Conservation (phyloP, 2,329 filamentous ascomycete species). For the Phyllosticta citrichinensis region DNA sequence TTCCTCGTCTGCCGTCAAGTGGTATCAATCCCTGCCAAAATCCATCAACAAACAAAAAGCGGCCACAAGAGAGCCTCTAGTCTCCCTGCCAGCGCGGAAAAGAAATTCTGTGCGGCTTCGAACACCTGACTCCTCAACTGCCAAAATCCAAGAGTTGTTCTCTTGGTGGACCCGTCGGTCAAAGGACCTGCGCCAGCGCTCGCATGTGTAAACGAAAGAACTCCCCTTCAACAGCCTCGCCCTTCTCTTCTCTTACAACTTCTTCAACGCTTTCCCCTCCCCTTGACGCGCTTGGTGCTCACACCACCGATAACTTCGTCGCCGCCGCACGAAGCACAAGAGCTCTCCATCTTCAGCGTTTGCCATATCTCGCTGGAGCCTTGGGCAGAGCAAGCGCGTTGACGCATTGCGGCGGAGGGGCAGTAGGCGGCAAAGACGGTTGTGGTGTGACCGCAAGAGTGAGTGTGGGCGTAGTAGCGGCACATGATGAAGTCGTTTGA, state of each 20-base stretch:
- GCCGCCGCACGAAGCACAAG: background rate
- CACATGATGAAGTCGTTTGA: constrained; percentile 28
- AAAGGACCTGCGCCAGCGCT: background rate
- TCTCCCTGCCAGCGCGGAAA: too few species aligned
- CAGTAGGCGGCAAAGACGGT: constrained; percentile 29
- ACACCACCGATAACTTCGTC: background rate
- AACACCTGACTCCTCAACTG: too few species aligned
- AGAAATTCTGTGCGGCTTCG: too few species aligned
- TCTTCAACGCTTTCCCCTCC: background rate
- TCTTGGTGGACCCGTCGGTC: background rate
- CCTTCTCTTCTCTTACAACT: background rate
- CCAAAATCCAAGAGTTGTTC: background rate
- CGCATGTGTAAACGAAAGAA: background rate
- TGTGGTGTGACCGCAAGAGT: constrained; percentile 36
- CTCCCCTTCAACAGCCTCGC: background rate
- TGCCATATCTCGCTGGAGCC: constrained; percentile 24
- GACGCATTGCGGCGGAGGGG: constrained; percentile 20
- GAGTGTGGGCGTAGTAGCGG: constrained; percentile 38
- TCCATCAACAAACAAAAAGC: too few species aligned
- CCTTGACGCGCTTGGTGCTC: background rate
- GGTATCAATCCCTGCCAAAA: background rate
- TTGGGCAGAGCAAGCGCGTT: constrained; percentile 19
- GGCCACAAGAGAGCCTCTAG: too few species aligned
- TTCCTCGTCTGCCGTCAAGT: background rate
- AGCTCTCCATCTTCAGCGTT: constrained; percentile 23